Conservation (phyloP, 805 yeast species). For the Kluyveromyces siamensis region DNA sequence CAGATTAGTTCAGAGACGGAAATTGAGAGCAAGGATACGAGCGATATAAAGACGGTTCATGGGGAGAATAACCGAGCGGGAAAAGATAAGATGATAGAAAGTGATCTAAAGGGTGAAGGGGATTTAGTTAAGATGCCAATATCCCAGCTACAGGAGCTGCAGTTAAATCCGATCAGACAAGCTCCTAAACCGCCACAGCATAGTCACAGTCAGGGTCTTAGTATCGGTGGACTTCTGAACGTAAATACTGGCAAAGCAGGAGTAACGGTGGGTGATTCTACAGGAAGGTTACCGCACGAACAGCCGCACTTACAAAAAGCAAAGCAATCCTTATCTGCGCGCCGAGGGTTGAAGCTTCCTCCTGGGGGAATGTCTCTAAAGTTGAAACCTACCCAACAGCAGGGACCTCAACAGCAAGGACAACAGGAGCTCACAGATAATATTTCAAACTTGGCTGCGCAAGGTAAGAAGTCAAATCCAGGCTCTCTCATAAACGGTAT, state of each 20-base stretch:
- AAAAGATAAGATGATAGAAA: not conserved
- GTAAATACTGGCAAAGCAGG: not conserved
- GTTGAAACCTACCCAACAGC: constrained; percentile 12
- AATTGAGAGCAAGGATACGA: not conserved
- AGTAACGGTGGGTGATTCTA: constrained; percentile 2
- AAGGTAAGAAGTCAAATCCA: constrained; percentile 22
- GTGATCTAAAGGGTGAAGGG: not conserved
- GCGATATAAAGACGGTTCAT: not conserved
- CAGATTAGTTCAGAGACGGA: constrained; percentile 6
- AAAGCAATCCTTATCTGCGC: constrained; percentile 46
- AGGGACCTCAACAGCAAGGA: constrained; percentile 9
- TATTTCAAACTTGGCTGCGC: constrained; percentile 10
- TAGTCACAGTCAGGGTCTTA: constrained; percentile 6
- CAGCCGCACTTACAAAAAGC: constrained; percentile 1
- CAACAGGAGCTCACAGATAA: constrained; percentile 20
- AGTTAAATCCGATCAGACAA: constrained; percentile 21
- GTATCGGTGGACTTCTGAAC: too few species aligned
- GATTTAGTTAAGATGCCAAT: not conserved
- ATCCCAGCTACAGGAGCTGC: constrained; percentile 21
- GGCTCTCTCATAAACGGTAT: constrained; percentile 23
- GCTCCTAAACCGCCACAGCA: constrained; percentile 6
- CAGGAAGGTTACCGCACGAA: constrained; percentile 35
- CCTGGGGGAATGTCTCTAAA: constrained; percentile 28
- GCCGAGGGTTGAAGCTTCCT: constrained; percentile 71
- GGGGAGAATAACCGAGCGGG: not conserved